Conservation (phyloP, 306 rosid species). For the Crotalaria pallida region DNA sequence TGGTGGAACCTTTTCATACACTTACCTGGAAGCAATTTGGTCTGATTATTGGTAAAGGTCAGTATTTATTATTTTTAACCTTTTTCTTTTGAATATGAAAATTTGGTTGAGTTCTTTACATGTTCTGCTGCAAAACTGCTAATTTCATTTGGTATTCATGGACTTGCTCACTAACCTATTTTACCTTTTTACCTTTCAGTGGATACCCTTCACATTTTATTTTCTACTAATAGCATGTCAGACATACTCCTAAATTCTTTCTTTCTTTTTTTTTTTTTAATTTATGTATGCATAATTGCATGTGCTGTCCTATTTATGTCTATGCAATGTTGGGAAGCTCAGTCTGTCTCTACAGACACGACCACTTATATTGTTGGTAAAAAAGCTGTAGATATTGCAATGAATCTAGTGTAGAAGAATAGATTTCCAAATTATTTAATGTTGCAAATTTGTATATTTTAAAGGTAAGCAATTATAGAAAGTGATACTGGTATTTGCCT, state of each 20-base stretch:
- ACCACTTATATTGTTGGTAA: neutral
- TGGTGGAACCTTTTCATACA: conserved; percentile 50
- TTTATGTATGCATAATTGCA: neutral
- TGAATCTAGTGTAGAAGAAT: neutral
- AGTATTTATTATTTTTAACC: conserved; percentile 14
- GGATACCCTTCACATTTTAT: neutral
- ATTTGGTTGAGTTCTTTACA: conserved; percentile 1
- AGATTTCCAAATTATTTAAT: neutral
- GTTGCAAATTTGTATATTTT: neutral
- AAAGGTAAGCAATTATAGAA: neutral
- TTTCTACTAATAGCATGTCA: conserved; percentile 8
- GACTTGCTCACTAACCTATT: neutral
- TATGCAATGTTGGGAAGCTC: neutral
- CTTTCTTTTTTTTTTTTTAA: neutral
- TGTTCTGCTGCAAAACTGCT: neutral
- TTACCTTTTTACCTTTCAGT: neutral
- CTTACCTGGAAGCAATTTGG: conserved; percentile 81
- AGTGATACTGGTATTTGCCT: neutral
- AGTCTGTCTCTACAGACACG: neutral
- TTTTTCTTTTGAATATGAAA: conserved; percentile 5
- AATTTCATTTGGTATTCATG: neutral
- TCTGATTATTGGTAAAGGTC: conserved; percentile 88
- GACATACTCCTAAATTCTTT: neutral
- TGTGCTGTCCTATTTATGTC: neutral
- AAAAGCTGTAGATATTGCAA: neutral